Percentiles rank a stretch among this genome's conserved stretches.
Conservation (phyloP, 495 filamentous ascomycete species). For the Daldinia loculata region DNA sequence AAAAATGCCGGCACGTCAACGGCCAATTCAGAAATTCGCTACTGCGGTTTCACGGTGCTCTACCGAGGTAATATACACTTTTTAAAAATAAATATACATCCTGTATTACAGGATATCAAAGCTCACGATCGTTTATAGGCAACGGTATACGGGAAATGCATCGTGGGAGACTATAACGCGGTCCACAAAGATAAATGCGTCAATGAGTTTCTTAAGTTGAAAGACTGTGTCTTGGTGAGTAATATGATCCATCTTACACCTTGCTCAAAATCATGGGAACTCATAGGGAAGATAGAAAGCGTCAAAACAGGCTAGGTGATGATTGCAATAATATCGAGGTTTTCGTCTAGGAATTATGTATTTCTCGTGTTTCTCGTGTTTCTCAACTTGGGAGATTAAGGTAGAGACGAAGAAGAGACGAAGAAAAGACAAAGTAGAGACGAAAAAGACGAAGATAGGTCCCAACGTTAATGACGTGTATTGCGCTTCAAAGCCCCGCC, state of each 20-base stretch:
- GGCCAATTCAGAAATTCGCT: slow-evolving; percentile 92
- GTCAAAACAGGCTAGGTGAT: slow-evolving; percentile 30
- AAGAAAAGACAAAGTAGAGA: too few relatives aligned
- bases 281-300: slow-evolving; percentile 32
- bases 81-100: background rate
- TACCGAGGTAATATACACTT: slow-evolving; percentile 66
- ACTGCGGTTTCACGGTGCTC: slow-evolving; percentile 84
- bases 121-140: slow-evolving; percentile 60
- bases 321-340: background rate
- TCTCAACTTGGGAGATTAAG: too few relatives aligned
- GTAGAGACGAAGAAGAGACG: too few relatives aligned
- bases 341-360: background rate
- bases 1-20: slow-evolving; percentile 52
- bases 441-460: too few relatives aligned
- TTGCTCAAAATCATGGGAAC: background rate
- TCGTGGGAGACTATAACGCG: slow-evolving; percentile 88
- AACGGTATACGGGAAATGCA: slow-evolving; percentile 88
- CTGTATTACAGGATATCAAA: background rate
- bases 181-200: slow-evolving; percentile 91
- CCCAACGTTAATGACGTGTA: background rate
- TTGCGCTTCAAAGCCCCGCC: background rate
- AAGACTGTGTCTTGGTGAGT: slow-evolving; percentile 87
- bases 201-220: slow-evolving; percentile 83
- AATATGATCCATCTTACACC: background rate
- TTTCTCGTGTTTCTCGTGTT: too few relatives aligned